A percentile compares a stretch with the other conserved stretches of the same genome.
Evolutionary conservation across 768 basidiomycete genomes (phyloP).

Genomic region (Pleurotus platypus): DNA sequence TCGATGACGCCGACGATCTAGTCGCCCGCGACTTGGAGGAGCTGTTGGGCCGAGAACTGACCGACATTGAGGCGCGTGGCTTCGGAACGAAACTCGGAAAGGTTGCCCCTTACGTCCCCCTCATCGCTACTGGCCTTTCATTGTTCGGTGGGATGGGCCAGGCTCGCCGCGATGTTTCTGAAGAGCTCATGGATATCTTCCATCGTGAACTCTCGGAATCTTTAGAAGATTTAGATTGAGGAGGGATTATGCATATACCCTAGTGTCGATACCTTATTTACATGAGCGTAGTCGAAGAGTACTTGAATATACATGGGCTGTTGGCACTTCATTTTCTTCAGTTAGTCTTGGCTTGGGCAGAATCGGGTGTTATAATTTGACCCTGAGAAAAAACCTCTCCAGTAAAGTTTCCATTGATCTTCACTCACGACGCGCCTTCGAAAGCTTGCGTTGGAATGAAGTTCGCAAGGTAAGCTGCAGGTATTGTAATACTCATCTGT

Average conservation of each 20-base stretch:
- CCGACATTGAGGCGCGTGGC: background rate
- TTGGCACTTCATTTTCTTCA: too few species aligned
- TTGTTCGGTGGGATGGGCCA: background rate
- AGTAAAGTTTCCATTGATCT: too few species aligned
- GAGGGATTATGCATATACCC: background rate
- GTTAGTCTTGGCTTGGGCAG: too few species aligned
- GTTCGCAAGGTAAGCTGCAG: conserved; percentile 47
- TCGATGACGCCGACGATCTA: background rate
- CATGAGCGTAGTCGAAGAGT: too few species aligned
- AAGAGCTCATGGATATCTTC: conserved; percentile 8
- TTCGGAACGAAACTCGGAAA: background rate
- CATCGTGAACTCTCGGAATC: conserved; percentile 6
- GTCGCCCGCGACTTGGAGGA: background rate
- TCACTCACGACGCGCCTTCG: too few species aligned
- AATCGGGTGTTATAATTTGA: too few species aligned
- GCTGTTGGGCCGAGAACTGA: background rate
- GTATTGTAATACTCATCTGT: background rate
- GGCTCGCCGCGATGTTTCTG: conserved; percentile 2
- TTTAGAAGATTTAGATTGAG: conserved; percentile 2
- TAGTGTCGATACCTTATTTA: background rate
- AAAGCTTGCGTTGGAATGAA: conserved; percentile 36
- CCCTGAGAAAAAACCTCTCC: too few species aligned
- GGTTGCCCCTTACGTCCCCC: conserved; percentile 2
- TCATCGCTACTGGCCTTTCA: conserved; percentile 1
- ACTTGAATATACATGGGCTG: too few species aligned